phyloP scores from a whole-genome alignment of 2,329 filamentous ascomycete genomes.

The Diaporthe sp. region DNA sequence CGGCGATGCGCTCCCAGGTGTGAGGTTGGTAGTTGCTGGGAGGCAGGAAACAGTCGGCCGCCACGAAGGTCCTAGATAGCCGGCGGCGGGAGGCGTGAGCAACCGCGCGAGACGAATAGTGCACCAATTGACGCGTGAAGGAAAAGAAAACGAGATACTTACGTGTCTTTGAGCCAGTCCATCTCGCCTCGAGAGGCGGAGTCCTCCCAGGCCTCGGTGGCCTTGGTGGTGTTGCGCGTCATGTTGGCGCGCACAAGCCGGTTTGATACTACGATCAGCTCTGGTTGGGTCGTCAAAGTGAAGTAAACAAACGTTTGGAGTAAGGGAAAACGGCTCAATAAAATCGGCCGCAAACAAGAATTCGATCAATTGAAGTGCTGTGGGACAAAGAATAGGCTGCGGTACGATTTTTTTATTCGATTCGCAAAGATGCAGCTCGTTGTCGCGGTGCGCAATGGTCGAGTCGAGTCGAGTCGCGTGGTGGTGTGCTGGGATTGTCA shows the following conservation, averaged over 20 bases:
- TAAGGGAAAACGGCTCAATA: neutral
- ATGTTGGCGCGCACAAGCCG: conserved; percentile 6
- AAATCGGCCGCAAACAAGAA: neutral
- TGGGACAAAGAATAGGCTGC: neutral
- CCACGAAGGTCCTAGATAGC: conserved; percentile 41
- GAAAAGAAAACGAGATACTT: neutral
- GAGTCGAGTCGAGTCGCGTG: conserved; percentile 7
- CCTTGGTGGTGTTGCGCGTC: neutral
- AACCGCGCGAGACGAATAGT: neutral
- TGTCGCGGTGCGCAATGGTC: neutral
- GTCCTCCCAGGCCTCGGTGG: conserved; percentile 3
- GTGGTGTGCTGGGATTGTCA: conserved; percentile 10
- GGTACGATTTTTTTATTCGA: neutral
- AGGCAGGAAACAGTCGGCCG: conserved; percentile 44
- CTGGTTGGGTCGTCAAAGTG: neutral
- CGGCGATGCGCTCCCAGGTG: conserved; percentile 49
- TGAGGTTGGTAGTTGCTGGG: conserved; percentile 40
- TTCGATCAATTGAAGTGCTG: conserved; percentile 10
- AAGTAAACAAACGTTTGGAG: conserved; percentile 34
- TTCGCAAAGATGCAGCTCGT: conserved; percentile 12
- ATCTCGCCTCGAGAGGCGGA: neutral
- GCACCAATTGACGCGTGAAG: neutral
- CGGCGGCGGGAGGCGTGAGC: conserved; percentile 9
- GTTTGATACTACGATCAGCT: neutral
- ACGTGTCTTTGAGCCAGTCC: conserved; percentile 35